A percentile compares a stretch with the other conserved stretches of the same genome.
Evolutionary conservation across 495 filamentous ascomycete genomes (phyloP).

Genomic region (Trichoderma reesei): DNA sequence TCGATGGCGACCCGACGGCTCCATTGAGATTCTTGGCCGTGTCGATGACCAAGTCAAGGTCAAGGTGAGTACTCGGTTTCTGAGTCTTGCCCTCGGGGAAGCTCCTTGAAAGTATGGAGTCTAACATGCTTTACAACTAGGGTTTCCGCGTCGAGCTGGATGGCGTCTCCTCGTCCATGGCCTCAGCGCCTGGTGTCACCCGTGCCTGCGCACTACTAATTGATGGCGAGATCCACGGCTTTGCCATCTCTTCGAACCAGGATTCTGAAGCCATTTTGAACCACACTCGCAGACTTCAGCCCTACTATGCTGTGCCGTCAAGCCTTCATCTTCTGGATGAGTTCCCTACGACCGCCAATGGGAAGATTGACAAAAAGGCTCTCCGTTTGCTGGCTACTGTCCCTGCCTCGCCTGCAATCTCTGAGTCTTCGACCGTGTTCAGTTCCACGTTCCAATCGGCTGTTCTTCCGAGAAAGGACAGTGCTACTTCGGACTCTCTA

Average conservation of each 20-base stretch:
- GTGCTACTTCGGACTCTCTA: constrained; percentile 7
- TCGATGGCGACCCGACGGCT: constrained; percentile 25
- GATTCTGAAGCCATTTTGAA: constrained; percentile 14
- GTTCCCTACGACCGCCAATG: constrained; percentile 27
- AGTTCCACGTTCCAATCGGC: background rate
- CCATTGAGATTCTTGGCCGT: constrained; percentile 24
- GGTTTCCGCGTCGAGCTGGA: constrained; percentile 34
- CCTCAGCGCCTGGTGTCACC: constrained; percentile 17
- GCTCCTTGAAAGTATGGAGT: background rate
- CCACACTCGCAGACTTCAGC: constrained; percentile 17
- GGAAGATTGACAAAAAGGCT: constrained; percentile 30
- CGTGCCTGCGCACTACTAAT: constrained; percentile 27
- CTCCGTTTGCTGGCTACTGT: constrained; percentile 16
- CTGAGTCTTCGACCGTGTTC: background rate
- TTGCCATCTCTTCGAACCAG: constrained; percentile 18
- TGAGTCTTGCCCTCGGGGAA: background rate
- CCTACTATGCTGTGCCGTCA: constrained; percentile 28
- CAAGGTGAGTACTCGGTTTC: constrained; percentile 13
- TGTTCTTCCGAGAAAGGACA: background rate
- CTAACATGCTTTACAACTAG: background rate
- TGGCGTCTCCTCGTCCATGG: constrained; percentile 25
- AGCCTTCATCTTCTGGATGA: constrained; percentile 18
- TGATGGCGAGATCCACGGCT: constrained; percentile 24
- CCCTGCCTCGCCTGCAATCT: background rate
- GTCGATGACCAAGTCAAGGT: constrained; percentile 33